Percentiles rank a stretch among this genome's conserved stretches.
Evolutionary conservation across 768 basidiomycete genomes (phyloP).

Genomic region (Rhizopogon salebrosus): DNA sequence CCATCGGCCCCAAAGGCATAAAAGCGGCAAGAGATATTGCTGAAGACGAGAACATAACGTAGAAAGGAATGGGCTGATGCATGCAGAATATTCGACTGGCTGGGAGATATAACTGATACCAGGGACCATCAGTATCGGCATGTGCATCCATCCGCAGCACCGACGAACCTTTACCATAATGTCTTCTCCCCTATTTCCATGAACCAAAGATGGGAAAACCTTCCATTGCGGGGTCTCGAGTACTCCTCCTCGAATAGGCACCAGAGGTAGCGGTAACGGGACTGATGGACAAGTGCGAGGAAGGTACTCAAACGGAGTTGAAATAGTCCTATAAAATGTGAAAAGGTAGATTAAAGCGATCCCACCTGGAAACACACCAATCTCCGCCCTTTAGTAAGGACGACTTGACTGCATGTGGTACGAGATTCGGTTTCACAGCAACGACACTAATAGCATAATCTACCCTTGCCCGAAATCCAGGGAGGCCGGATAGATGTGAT

Average conservation of each 20-base stretch:
- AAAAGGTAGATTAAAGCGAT: neutral
- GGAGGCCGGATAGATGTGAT: conserved; percentile 63
- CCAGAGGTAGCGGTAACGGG: conserved; percentile 45
- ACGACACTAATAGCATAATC: conserved; percentile 55
- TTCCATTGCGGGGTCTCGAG: conserved; percentile 45
- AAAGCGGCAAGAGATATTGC: conserved; percentile 54
- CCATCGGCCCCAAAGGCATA: conserved; percentile 51
- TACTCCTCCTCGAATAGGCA: conserved; percentile 33
- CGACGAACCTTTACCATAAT: conserved; percentile 30
- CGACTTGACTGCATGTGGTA: conserved; percentile 43
- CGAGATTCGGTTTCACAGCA: conserved; percentile 42
- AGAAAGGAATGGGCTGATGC: conserved; percentile 59
- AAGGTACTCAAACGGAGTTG: conserved; percentile 58
- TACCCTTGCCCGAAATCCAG: conserved; percentile 65
- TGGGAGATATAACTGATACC: conserved; percentile 46
- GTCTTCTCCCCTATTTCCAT: conserved; percentile 33
- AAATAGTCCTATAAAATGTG: conserved; percentile 37
- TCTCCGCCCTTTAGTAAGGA: conserved; percentile 48
- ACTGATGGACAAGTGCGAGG: conserved; percentile 60
- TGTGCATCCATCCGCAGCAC: neutral
- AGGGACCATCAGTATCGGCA: conserved; percentile 17
- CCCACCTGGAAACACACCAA: conserved; percentile 35
- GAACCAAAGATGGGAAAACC: conserved; percentile 36
- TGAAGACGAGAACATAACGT: conserved; percentile 55
- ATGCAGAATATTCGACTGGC: conserved; percentile 55